Conservation (phyloP, 768 basidiomycete genomes). For the Suillus subalutaceus region DNA sequence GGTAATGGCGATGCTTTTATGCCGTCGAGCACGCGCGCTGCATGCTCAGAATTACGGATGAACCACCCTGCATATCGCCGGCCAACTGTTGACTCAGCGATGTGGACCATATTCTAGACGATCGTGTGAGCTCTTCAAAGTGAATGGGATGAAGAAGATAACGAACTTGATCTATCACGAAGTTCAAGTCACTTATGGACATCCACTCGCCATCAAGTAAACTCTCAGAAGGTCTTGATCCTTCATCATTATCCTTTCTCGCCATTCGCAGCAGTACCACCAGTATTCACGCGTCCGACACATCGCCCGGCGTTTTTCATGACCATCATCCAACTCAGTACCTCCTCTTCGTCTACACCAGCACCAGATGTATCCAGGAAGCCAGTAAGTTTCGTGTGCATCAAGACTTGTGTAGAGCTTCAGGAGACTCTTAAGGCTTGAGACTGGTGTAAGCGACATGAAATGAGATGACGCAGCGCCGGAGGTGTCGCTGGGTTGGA, state of each 20-base stretch:
- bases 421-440: constrained; percentile 88
- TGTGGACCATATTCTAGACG: constrained; percentile 90
- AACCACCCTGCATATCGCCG: constrained; percentile 96
- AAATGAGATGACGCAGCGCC: constrained; percentile 86
- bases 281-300: constrained; percentile 44
- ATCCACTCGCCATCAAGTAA: constrained; percentile 86
- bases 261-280: constrained; percentile 54
- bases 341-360: constrained; percentile 83
- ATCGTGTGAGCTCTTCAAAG: not conserved
- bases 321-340: constrained; percentile 96
- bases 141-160: not conserved
- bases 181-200: constrained; percentile 92
- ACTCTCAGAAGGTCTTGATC: constrained; percentile 30
- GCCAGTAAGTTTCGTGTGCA: constrained; percentile 85
- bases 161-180: constrained; percentile 89
- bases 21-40: constrained; percentile 84
- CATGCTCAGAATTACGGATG: constrained; percentile 92
- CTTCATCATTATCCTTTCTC: constrained; percentile 39
- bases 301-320: constrained; percentile 89
- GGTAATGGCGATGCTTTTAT: constrained; percentile 64
- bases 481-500: constrained; percentile 81
- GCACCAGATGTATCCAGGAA: constrained; percentile 63
- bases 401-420: constrained; percentile 96
- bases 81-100: constrained; percentile 92
- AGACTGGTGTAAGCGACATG: constrained; percentile 71